Percentiles rank a stretch among this genome's conserved stretches.
phyloP scores from a whole-genome alignment of 1,139 yeast species.

The Waltiozyma sp. region DNA sequence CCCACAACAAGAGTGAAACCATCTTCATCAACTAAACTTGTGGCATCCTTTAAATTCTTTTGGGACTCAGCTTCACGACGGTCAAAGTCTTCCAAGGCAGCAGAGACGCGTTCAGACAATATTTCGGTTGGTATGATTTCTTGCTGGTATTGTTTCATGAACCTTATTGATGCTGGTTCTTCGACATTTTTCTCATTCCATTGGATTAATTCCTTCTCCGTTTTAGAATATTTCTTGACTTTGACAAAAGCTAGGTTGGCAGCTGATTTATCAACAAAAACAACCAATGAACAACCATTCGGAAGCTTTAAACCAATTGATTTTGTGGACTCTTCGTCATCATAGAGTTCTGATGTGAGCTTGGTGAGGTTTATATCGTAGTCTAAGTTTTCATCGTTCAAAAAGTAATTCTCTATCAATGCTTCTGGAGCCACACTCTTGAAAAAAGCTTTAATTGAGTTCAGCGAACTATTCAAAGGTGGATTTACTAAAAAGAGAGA shows the following conservation, averaged over 20 bases:
- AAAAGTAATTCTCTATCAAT: conserved; percentile 40
- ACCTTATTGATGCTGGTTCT: conserved; percentile 21
- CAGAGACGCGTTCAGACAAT: conserved; percentile 42
- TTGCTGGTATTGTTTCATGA: conserved; percentile 18
- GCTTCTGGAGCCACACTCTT: conserved; percentile 50
- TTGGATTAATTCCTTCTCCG: conserved; percentile 14
- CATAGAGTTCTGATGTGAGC: conserved; percentile 49
- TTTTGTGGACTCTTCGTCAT: conserved; percentile 17
- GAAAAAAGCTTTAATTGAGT: conserved; percentile 46
- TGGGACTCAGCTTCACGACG: conserved; percentile 57
- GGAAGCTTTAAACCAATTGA: conserved; percentile 38
- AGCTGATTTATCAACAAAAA: conserved; percentile 68
- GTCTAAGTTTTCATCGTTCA: conserved; percentile 29
- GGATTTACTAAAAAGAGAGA: conserved; percentile 68
- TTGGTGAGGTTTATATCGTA: conserved; percentile 49
- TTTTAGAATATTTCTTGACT: conserved; percentile 38
- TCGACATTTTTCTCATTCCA: conserved; percentile 22
- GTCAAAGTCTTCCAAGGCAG: conserved; percentile 57
- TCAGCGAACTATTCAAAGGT: conserved; percentile 50
- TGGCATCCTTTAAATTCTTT: conserved; percentile 43
- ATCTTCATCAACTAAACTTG: conserved; percentile 73
- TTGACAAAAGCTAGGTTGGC: conserved; percentile 54
- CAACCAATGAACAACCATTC: conserved; percentile 60
- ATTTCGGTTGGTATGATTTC: conserved; percentile 21
- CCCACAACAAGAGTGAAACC: conserved; percentile 91